Evolutionary conservation across 345 rosid species (phyloP).

Genomic region (Ceriops zippeliana): DNA sequence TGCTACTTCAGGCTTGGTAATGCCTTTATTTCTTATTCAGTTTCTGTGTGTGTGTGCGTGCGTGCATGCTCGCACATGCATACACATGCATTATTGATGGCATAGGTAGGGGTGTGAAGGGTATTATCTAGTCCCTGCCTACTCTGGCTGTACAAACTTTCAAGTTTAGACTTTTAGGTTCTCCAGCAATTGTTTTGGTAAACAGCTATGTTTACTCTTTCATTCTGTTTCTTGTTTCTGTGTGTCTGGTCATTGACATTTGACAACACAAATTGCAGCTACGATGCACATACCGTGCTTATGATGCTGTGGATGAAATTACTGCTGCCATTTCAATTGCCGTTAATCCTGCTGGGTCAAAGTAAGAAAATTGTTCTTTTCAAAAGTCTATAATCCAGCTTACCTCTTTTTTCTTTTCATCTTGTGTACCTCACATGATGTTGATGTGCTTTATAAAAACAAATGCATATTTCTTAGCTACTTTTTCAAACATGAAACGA

Average conservation of each 20-base stretch:
- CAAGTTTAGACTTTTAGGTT: not conserved
- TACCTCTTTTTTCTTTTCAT: not conserved
- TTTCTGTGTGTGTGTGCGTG: not conserved
- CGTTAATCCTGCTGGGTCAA: conserved; percentile 80
- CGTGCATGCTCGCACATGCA: not conserved
- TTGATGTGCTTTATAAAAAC: not conserved
- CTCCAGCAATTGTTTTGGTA: not conserved
- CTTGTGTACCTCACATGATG: not conserved
- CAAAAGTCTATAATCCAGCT: not conserved
- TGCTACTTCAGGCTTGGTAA: conserved; percentile 86
- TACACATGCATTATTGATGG: too few species aligned
- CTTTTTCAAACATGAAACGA: not conserved
- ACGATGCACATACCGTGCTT: conserved; percentile 94
- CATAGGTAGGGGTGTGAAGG: not conserved
- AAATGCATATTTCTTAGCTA: not conserved
- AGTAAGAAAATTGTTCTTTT: conserved; percentile 43
- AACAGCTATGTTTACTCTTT: conserved; percentile 1
- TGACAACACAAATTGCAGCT: conserved; percentile 49
- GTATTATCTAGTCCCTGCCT: not conserved
- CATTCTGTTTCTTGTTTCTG: conserved; percentile 8
- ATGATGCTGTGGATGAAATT: conserved; percentile 93
- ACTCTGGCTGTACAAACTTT: not conserved
- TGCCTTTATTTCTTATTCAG: conserved; percentile 11
- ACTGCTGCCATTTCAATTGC: conserved; percentile 87
- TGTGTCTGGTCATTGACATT: conserved; percentile 10